Percentiles rank a stretch among this genome's conserved stretches.
These are phyloP conservation scores for Dactylellina parvicollis DNA, from an alignment of 2,329 filamentous ascomycete species.

Conservation along the genomic window DNA sequence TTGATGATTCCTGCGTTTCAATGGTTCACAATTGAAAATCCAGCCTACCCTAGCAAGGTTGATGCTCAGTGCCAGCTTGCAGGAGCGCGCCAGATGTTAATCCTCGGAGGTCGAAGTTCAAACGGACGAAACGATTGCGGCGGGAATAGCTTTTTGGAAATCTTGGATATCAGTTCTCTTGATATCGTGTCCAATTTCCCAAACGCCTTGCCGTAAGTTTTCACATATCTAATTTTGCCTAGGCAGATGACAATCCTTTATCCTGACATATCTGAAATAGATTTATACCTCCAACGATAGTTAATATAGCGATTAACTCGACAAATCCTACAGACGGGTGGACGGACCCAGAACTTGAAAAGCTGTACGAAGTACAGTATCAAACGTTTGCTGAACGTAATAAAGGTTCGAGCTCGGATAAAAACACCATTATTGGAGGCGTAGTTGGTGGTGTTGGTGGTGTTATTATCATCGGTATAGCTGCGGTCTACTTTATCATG, in stretches of 20 bases:
- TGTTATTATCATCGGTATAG: conserved; percentile 25
- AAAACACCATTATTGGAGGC: conserved; percentile 42
- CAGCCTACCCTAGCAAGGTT: conserved; percentile 37
- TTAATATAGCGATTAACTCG: conserved; percentile 10
- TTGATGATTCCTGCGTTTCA: conserved; percentile 43
- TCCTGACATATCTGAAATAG: conserved; percentile 15
- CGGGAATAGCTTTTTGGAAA: conserved; percentile 40
- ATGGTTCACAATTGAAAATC: conserved; percentile 36
- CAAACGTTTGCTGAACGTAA: conserved; percentile 33
- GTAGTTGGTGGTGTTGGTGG: conserved; percentile 49
- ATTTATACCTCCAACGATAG: conserved; percentile 21
- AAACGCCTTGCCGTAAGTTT: conserved; percentile 30
- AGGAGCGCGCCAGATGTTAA: conserved; percentile 49
- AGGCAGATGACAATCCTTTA: not conserved
- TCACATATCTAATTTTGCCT: not conserved
- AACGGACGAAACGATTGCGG: conserved; percentile 38
- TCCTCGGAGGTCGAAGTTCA: conserved; percentile 46
- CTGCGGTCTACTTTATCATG: conserved; percentile 46
- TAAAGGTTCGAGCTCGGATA: conserved; percentile 30
- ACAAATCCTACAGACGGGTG: conserved; percentile 29
- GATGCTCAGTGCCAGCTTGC: conserved; percentile 48
- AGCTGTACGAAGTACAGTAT: conserved; percentile 39
- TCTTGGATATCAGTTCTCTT: conserved; percentile 27
- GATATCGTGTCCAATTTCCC: conserved; percentile 38
- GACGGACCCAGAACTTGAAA: conserved; percentile 33